Base-by-base conservation (phyloP, 2,329 filamentous ascomycete genomes). In the Colletotrichum sp. region DNA sequence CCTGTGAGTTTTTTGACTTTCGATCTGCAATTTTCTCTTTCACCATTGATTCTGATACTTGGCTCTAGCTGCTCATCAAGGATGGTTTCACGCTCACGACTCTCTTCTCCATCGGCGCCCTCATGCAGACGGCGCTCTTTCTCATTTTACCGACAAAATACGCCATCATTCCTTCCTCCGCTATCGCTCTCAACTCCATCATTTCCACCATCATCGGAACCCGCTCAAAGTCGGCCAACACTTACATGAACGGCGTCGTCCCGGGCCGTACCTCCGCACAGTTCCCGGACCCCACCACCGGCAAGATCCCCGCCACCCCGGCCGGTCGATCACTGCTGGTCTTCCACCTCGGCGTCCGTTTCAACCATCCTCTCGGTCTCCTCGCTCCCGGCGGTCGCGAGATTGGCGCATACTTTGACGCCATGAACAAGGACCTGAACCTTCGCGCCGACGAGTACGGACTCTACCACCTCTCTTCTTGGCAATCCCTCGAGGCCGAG, bases 291-390 rank as follows among this genome's bases (percentile, higher is more conserved):
- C 34, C 71, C 6, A 62, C 78, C 34, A 80, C 83, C 58, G 48
- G 73, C 7, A 83, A 82, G 71, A 80, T 79, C 70, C 76, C 79
- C 4, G 64, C 75, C 2, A 16, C 22, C 48, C 82, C 85, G 3
- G 80, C 81, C 15, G 70, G 79, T 4, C 76, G 80, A 3, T 74
- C 81, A 22, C 43, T 88, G 27, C 84, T 87, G 43, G 85, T 87
- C 70, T 87, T 89, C 80, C 84, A 87, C 78, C 82, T 89, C 16
- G 87, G 87, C 64, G 80, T 84, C 15, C 86, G 87, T 73, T 82
- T 82, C 79, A 88, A 88, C 82, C 87, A 88, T 66, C 89, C 90
- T 0, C 83, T 91, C 1, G 89, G 90, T 5, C 58, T 86, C 10
- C 79, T 91, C 25, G 82, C 84, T 4, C 89, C 90, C 0, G 85